These are phyloP conservation scores for Pythium vanterpoolii DNA, from an alignment of 352 stramenopile genomes.

Conservation along the genomic window DNA sequence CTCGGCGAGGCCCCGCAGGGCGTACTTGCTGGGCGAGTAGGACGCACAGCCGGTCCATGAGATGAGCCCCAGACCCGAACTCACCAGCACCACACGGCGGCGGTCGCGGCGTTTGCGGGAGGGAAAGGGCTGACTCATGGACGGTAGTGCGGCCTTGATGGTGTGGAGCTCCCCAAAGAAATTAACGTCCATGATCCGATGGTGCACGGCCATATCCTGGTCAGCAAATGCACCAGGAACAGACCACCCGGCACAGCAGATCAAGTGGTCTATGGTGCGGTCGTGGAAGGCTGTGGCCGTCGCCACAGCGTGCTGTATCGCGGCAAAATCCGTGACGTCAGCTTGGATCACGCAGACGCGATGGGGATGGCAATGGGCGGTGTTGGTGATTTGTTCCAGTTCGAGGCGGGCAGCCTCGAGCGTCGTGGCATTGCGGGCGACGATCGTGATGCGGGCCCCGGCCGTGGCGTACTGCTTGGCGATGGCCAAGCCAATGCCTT, in stretches of 20 bases:
- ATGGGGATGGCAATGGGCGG: background rate
- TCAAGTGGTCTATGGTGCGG: conserved; percentile 40
- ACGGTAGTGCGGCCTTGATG: conserved; percentile 40
- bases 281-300: conserved; percentile 44
- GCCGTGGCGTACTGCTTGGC: conserved; percentile 42
- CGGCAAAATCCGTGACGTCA: conserved; percentile 39
- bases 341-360: conserved; percentile 42
- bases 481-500: conserved; percentile 38
- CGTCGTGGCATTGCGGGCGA: conserved; percentile 31
- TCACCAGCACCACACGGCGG: conserved; percentile 43
- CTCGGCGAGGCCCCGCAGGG: conserved; percentile 54
- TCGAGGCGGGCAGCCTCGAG: conserved; percentile 35
- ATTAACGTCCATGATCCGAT: conserved; percentile 55
- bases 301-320: conserved; percentile 34
- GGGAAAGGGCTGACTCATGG: conserved; percentile 22
- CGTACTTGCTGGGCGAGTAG: conserved; percentile 47
- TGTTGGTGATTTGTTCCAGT: conserved; percentile 20
- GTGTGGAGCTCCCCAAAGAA: conserved; percentile 53
- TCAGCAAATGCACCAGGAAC: conserved; percentile 56
- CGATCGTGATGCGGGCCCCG: conserved; percentile 40
- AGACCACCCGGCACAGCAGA: conserved; percentile 43
- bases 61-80: conserved; percentile 42
- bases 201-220: conserved; percentile 34
- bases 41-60: conserved; percentile 43
- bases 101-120: conserved; percentile 1